A percentile compares a stretch with the other conserved stretches of the same genome.
Evolutionary conservation across 2,329 filamentous ascomycete genomes (phyloP).

Genomic region (Exophiala alcalophila): DNA sequence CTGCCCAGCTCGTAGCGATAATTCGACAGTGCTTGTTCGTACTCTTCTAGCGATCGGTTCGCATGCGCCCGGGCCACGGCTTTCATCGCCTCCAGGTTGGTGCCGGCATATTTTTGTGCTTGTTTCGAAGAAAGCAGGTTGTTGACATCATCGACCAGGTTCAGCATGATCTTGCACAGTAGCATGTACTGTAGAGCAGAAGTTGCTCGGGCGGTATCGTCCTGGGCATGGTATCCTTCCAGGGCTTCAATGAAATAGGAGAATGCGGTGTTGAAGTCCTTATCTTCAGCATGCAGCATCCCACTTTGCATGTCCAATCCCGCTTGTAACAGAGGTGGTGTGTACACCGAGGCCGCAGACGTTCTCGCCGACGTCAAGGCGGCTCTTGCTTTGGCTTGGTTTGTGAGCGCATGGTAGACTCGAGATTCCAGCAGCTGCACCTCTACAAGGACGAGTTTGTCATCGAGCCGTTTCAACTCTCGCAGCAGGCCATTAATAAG

Average conservation of each 20-base stretch:
- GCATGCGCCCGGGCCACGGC: constrained; percentile 92
- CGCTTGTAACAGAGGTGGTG: constrained; percentile 88
- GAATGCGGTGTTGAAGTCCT: constrained; percentile 97
- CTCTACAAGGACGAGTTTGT: constrained; percentile 96
- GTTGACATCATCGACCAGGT: constrained; percentile 93
- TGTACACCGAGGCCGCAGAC: constrained; percentile 94
- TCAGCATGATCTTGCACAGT: constrained; percentile 99
- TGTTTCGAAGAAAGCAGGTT: constrained; percentile 93
- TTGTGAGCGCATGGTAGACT: constrained; percentile 95
- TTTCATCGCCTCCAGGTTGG: constrained; percentile 98
- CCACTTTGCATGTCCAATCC: constrained; percentile 99
- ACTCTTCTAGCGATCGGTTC: constrained; percentile 94
- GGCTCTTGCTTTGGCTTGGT: constrained; percentile 91
- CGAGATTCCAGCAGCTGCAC: constrained; percentile 95
- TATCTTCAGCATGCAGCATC: constrained; percentile 97
- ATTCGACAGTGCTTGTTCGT: constrained; percentile 83
- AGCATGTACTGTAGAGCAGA: constrained; percentile 98
- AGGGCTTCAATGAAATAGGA: constrained; percentile 99
- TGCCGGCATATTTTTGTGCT: constrained; percentile 91
- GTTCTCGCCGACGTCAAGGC: constrained; percentile 92
- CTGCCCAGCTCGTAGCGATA: constrained; percentile 93
- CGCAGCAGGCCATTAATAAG: constrained; percentile 95
- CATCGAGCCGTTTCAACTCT: constrained; percentile 95
- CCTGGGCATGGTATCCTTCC: constrained; percentile 92
- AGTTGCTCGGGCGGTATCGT: constrained; percentile 86